Evolutionary conservation across 2,329 filamentous ascomycete genomes (phyloP).

Genomic region (Bipolaris victoriae): DNA sequence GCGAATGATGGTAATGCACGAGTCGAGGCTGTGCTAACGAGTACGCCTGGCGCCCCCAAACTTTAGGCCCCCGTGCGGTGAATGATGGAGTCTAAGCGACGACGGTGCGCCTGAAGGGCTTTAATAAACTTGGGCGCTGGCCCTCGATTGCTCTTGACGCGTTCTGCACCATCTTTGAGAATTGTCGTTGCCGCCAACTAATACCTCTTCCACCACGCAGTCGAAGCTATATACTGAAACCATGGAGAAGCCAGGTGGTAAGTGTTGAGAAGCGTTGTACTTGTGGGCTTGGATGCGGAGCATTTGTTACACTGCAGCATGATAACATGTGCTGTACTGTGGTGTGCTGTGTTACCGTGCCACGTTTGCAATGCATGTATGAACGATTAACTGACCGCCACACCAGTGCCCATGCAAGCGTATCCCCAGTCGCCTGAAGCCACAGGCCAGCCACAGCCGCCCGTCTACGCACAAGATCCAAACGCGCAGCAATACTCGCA

Average conservation of each 20-base stretch:
- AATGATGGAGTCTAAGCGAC: conserved; percentile 10
- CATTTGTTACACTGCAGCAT: not conserved
- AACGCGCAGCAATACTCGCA: conserved; percentile 34
- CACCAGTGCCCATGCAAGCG: conserved; percentile 47
- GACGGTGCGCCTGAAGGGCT: conserved; percentile 25
- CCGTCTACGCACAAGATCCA: conserved; percentile 30
- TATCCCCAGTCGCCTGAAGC: conserved; percentile 44
- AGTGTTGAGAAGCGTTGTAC: conserved; percentile 17
- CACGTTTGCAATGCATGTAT: not conserved
- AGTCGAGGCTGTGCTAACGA: conserved; percentile 29
- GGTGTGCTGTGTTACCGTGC: not conserved
- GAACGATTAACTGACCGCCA: conserved; percentile 17
- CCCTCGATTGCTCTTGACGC: not conserved
- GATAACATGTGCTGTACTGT: too few relatives aligned
- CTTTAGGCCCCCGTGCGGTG: conserved; percentile 16
- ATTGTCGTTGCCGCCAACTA: not conserved
- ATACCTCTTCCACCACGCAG: not conserved
- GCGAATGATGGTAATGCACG: conserved; percentile 19
- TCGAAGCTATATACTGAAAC: conserved; percentile 8
- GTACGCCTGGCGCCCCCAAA: not conserved
- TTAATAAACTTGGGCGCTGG: conserved; percentile 13
- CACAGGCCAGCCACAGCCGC: conserved; percentile 25
- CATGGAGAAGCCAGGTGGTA: conserved; percentile 48
- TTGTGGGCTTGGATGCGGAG: not conserved
- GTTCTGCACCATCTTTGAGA: not conserved